Base-by-base conservation (phyloP, 345 rosid genomes). In the Moringa oleifera region DNA sequence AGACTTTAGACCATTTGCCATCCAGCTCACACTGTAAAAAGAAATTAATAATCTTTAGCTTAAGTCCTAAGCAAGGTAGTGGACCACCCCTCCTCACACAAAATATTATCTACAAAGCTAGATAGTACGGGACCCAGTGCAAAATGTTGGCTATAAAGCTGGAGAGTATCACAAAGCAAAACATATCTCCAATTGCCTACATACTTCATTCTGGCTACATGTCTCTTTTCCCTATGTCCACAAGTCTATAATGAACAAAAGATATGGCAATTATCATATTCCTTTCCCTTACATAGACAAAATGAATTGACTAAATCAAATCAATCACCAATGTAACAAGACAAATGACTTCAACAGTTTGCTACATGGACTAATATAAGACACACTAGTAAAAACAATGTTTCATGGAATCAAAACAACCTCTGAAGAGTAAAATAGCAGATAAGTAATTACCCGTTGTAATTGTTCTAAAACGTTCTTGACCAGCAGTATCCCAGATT, bases 401-500 rank as follows among this genome's bases (percentile, higher is more conserved):
- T 4, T 2, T 17, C 6, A 4, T 36, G 18, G 23, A 11, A 57
- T 20, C 20, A 21, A 33, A 49, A 59, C 22, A 24, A 1, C 20
- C 71, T 15, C 1, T 3, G n/a, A 47, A 53, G 55, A 20, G 19
- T 25, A 61, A 18, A 5, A 61, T 1, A 18, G 22, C 4, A 56
- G 45, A 37, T 23, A 53, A 2, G 25, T 61, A 23, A 4, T 33
- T 58, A 83, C 88, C 85, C 47, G 82, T 83, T 31, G 87, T 83
- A 58, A 83, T 80, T 6, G 88, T 80, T 28, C 83, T 69, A 54
- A 80, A 83, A 62, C 83, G 88, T 56, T 83, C 85, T 68, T 83
- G 85, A 60, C 88, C 85, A 51, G 85, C 85, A 0, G 88, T 80
- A 65, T 83, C 88, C 85, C 85, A 80, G n/a, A 85, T 83, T 79